A percentile compares a stretch with the other conserved stretches of the same genome.
Conservation (phyloP, 257 asterid species). For the Leptodermis oblonga region DNA sequence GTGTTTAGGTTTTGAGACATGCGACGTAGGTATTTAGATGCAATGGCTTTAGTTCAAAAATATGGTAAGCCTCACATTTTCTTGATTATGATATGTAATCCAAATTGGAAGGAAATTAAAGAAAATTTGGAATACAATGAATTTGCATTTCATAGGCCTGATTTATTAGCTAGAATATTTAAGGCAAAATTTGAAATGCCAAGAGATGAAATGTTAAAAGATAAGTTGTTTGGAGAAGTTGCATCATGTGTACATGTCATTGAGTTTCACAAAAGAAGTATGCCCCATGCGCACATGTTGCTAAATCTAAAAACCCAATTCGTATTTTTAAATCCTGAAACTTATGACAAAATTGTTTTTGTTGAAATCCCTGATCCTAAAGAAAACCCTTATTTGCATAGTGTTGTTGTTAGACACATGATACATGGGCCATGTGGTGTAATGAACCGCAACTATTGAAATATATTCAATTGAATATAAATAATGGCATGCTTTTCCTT, state of each 20-base stretch:
- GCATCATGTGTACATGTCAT: not conserved
- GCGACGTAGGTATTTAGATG: no score
- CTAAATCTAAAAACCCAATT: not conserved
- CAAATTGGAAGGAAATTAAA: not conserved
- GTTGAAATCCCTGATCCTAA: not conserved
- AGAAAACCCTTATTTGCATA: not conserved
- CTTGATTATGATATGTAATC: no score
- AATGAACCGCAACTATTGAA: not conserved
- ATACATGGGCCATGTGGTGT: constrained; percentile 7
- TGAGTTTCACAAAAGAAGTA: not conserved
- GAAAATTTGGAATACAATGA: not conserved
- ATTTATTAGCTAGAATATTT: not conserved
- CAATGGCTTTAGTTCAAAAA: no score
- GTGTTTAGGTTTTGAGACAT: no score
- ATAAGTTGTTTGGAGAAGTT: not conserved
- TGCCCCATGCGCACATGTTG: not conserved
- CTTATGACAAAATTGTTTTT: not conserved
- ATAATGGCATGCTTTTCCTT: no score
- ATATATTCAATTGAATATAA: no score
- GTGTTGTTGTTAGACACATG: not conserved
- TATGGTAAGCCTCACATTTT: not conserved
- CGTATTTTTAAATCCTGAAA: not conserved
- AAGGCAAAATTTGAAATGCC: not conserved
- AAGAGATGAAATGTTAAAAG: not conserved
- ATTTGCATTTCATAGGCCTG: not conserved